Evolutionary conservation across 1,284 basidiomycete species (phyloP), one percentile per base, ranked within the genome.

Genomic region (Cystobasidium sp.): DNA sequence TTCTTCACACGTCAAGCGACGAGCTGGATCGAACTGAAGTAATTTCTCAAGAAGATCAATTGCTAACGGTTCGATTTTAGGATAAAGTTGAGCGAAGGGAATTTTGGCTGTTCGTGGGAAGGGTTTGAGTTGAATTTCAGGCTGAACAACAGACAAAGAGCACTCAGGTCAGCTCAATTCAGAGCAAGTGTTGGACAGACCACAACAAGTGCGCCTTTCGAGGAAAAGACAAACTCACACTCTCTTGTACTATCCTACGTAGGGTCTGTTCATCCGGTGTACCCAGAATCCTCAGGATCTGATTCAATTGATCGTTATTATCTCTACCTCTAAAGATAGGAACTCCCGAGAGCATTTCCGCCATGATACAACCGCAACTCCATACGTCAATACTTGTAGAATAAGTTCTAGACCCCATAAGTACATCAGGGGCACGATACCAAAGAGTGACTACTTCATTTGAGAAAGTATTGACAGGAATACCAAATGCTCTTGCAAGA

Each of bases 331-430:
- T 88, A 87, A 99, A 99, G 51, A 99, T 87, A 16, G 97, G 97
- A 16, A 96, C 91, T 1, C 97, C 97, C 37, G 93, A 92, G 77
- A 99, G 99, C 87, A 88, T 87, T 78, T 97, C 94, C 18, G 96
- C 96, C 83, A 99, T 97, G 81, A 99, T 99, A 82, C 97, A 99
- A 7, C 97, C 97, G 73, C 95, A 97, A 6, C 93, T 96, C 97
- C 97, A 99, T 76, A 99, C 93, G 84, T 99, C 97, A 81, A 99
- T 98, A 22, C 93, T 96, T 2, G 97, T 99, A 82, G 91, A 95
- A 84, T 99, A 99, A 68, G 96, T 98, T 69, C 97, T 88, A 51
- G 94, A 97, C 66, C 97, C 97, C 76, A 99, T 88, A 18, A 99
- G 88, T 55, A 99, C 97, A 81, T 99, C 97, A 0, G 97, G 97